phyloP scores from a whole-genome alignment of 2,329 filamentous ascomycete species.

The Arachnomyces sp. region DNA sequence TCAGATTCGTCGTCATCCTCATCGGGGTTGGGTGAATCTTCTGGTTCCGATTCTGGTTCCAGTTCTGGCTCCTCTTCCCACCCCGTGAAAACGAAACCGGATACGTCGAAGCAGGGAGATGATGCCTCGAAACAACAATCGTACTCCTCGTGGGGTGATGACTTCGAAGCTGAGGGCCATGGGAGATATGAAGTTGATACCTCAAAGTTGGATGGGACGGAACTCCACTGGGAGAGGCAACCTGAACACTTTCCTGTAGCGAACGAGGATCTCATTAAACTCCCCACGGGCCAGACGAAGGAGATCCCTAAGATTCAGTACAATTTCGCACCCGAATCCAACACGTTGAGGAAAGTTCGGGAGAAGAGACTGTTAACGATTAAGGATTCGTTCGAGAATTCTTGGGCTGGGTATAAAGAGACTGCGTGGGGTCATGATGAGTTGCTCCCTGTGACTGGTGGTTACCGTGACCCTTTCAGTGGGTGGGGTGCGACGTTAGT shows the following conservation, averaged over 20 bases:
- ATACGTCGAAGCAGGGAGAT: background rate
- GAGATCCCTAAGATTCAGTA: conserved; percentile 69
- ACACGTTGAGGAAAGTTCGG: conserved; percentile 52
- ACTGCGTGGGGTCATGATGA: conserved; percentile 84
- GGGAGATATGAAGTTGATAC: conserved; percentile 25
- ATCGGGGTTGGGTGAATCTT: too few species aligned
- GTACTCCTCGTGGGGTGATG: conserved; percentile 9
- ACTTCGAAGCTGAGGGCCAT: conserved; percentile 25
- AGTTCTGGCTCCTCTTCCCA: background rate
- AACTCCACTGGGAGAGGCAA: conserved; percentile 64
- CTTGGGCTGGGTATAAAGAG: conserved; percentile 74
- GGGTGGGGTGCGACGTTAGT: conserved; percentile 85
- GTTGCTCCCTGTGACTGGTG: conserved; percentile 61
- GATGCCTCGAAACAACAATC: conserved; percentile 1
- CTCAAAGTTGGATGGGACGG: conserved; percentile 18
- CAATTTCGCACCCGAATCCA: conserved; percentile 57
- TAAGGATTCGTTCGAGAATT: conserved; percentile 63
- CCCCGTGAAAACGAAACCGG: conserved; percentile 1
- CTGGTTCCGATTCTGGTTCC: background rate
- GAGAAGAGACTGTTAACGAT: conserved; percentile 57
- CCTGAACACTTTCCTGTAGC: conserved; percentile 71
- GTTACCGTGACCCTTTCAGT: conserved; percentile 71
- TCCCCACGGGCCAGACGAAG: conserved; percentile 65
- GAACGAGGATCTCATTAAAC: conserved; percentile 58
- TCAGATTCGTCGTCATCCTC: too few species aligned